Evolutionary conservation across 169 alveolate genomes (phyloP).

Genomic region (Cystoisospora suis): DNA sequence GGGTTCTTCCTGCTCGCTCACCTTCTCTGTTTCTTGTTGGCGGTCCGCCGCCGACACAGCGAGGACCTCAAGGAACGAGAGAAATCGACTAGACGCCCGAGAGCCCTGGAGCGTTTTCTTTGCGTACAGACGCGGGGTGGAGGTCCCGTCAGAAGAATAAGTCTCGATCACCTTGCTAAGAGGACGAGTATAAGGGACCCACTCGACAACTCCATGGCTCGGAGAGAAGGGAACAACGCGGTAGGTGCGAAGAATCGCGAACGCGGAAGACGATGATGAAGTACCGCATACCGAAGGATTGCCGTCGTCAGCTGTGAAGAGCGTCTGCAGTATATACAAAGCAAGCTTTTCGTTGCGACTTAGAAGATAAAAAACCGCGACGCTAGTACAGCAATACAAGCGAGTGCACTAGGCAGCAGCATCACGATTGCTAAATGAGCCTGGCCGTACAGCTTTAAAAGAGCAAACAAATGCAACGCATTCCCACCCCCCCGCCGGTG

Average conservation of each 20-base stretch:
- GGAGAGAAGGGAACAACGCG: constrained; percentile 30
- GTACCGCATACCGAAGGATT: too few species aligned
- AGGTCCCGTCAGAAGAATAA: not conserved
- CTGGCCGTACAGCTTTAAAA: too few species aligned
- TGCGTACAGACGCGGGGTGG: not conserved
- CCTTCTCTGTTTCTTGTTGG: constrained; percentile 9
- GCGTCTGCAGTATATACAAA: too few species aligned
- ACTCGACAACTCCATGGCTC: constrained; percentile 36
- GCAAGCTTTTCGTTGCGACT: too few species aligned
- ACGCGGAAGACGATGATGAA: not conserved
- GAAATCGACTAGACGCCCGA: not conserved
- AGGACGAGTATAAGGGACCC: constrained; percentile 30
- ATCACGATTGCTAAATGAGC: too few species aligned
- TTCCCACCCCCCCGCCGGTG: too few species aligned
- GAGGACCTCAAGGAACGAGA: not conserved
- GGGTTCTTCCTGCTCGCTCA: not conserved
- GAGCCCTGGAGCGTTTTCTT: not conserved
- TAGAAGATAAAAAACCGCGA: too few species aligned
- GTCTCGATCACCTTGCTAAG: not conserved
- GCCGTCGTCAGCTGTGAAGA: too few species aligned
- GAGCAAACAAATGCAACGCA: too few species aligned
- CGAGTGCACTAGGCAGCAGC: too few species aligned
- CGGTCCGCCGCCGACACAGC: not conserved
- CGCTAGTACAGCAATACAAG: too few species aligned
- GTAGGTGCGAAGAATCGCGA: constrained; percentile 28